A percentile compares a stretch with the other conserved stretches of the same genome.
These are phyloP conservation scores for Scheffersomyces coipomensis DNA, from an alignment of 805 yeast species.

Conservation along the genomic window DNA sequence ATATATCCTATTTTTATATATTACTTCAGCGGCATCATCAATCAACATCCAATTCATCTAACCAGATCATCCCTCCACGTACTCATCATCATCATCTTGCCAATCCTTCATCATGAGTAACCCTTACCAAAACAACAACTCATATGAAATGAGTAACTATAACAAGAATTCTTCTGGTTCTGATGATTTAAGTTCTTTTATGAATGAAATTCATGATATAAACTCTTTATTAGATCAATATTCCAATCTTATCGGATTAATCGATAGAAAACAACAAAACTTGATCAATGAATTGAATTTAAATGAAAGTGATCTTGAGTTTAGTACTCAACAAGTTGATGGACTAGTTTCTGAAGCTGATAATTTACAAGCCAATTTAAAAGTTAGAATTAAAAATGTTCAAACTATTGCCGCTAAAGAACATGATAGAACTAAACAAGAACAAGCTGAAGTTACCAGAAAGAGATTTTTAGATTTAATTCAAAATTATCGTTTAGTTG, in stretches of 20 bases:
- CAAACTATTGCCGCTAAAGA: slow-evolving; percentile 63
- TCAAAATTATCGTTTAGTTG: slow-evolving; percentile 82
- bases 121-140: slow-evolving; percentile 4
- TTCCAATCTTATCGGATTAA: slow-evolving; percentile 35
- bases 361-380: slow-evolving; percentile 72
- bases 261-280: slow-evolving; percentile 39
- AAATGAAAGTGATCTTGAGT: slow-evolving; percentile 45
- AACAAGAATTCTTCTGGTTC: slow-evolving; percentile 21
- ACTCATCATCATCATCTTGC: no score
- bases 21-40: no score
- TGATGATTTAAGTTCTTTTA: slow-evolving; percentile 43
- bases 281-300: slow-evolving; percentile 41
- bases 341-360: slow-evolving; percentile 74
- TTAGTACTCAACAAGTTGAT: slow-evolving; percentile 74
- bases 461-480: slow-evolving; percentile 81
- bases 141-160: slow-evolving; percentile 27
- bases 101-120: no score
- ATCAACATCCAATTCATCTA: no score
- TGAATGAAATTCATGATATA: slow-evolving; percentile 46
- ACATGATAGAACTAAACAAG: slow-evolving; percentile 72
- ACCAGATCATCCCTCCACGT: no score
- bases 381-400: slow-evolving; percentile 70
- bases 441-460: slow-evolving; percentile 88
- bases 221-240: slow-evolving; percentile 42
- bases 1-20: no score